Percentiles rank a stretch among this genome's conserved stretches.
Conservation (phyloP, 192 early-diverging fungal genomes). For the Phycomyces blakesleeanus region DNA sequence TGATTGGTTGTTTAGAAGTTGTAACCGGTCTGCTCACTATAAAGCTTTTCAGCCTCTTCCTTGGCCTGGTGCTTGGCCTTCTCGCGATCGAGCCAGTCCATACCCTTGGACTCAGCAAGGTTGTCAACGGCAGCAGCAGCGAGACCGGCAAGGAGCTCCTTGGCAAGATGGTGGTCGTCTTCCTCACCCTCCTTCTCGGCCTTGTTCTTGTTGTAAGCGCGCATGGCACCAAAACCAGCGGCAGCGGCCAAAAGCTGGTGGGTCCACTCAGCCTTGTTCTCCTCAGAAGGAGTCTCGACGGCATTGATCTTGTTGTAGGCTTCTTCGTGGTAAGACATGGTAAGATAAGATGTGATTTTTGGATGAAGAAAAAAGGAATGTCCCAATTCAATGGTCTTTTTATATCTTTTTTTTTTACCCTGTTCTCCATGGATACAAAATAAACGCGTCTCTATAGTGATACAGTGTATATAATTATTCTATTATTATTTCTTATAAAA, state of each 20-base stretch:
- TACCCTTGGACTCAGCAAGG: slow-evolving; percentile 38
- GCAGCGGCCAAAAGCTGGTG: slow-evolving; percentile 45
- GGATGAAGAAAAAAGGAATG: not conserved
- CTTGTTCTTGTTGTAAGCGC: slow-evolving; percentile 20
- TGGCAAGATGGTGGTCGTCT: slow-evolving; percentile 30
- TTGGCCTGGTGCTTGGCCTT: slow-evolving; percentile 38
- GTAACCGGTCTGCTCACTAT: slow-evolving; percentile 9
- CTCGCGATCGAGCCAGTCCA: slow-evolving; percentile 38
- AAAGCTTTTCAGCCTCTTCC: slow-evolving; percentile 28
- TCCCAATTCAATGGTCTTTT: not conserved
- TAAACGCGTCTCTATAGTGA: no score
- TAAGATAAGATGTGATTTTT: slow-evolving; percentile 6
- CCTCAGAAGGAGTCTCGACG: slow-evolving; percentile 11
- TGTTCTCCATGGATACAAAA: no score
- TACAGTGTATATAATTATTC: no score
- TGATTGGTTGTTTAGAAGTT: not conserved
- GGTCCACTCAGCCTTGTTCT: slow-evolving; percentile 29
- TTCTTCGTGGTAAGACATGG: slow-evolving; percentile 19
- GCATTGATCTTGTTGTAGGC: slow-evolving; percentile 20
- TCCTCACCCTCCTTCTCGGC: not conserved
- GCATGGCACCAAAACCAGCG: slow-evolving; percentile 53
- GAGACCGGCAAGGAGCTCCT: slow-evolving; percentile 45
- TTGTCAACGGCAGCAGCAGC: slow-evolving; percentile 41
- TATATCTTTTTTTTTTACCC: not conserved
- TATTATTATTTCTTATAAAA: no score